Evolutionary conservation across 345 rosid species (phyloP).

Genomic region (Lepidium aucheri): DNA sequence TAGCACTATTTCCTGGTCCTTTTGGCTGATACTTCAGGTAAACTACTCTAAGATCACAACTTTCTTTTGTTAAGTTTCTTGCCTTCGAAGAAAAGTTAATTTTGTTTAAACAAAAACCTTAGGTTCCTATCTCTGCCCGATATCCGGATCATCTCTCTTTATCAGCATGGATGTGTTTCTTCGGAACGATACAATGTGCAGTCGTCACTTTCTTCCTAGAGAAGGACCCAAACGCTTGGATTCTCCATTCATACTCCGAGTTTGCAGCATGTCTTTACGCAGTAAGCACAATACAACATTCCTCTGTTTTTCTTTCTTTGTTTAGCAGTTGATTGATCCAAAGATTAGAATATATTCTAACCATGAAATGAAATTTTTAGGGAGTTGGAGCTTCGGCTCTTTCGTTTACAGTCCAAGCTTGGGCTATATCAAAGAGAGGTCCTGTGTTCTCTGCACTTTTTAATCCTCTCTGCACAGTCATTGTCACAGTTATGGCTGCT

Average conservation of each 20-base stretch:
- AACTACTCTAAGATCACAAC: background rate
- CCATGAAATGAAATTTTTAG: slow-evolving; percentile 7
- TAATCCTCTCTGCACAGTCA: slow-evolving; percentile 53
- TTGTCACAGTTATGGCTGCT: slow-evolving; percentile 49
- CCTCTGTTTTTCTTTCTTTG: background rate
- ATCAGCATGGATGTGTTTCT: slow-evolving; percentile 76
- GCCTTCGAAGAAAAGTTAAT: background rate
- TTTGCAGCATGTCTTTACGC: slow-evolving; percentile 32
- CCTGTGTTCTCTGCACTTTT: slow-evolving; percentile 61
- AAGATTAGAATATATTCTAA: background rate
- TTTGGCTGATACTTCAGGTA: slow-evolving; percentile 77
- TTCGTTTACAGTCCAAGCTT: slow-evolving; percentile 45
- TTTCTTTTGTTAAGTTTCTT: background rate
- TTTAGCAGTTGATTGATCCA: background rate
- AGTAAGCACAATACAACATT: slow-evolving; percentile 27
- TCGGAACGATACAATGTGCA: slow-evolving; percentile 51
- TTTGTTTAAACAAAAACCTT: background rate
- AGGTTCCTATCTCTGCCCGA: slow-evolving; percentile 54
- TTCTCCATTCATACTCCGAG: slow-evolving; percentile 42
- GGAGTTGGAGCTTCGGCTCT: slow-evolving; percentile 44
- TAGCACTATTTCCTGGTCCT: slow-evolving; percentile 61
- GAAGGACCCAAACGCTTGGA: slow-evolving; percentile 41
- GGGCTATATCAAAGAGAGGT: slow-evolving; percentile 54
- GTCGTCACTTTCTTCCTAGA: slow-evolving; percentile 39
- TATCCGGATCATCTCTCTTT: slow-evolving; percentile 51